Conservation (phyloP, 2,329 filamentous ascomycete species). For the Aspergillus sp. region DNA sequence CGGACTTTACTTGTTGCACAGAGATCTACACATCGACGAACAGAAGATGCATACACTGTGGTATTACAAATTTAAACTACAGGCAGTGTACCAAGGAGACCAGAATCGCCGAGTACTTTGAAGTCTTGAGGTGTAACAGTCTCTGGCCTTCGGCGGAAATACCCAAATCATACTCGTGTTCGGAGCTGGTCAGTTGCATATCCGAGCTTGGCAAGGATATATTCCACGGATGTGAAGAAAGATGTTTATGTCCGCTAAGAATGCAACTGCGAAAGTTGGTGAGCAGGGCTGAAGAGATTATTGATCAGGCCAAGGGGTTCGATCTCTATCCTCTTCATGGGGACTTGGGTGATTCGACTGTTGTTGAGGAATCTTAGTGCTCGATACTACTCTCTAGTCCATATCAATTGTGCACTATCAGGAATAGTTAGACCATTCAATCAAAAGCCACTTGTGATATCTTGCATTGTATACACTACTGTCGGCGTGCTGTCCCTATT, state of each 20-base stretch:
- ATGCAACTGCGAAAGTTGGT: background rate
- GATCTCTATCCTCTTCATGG: background rate
- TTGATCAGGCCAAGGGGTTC: background rate
- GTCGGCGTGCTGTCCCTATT: too few relatives aligned
- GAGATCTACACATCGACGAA: background rate
- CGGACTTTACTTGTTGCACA: background rate
- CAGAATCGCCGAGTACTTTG: conserved; percentile 2
- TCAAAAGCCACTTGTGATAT: too few relatives aligned
- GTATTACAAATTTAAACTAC: background rate
- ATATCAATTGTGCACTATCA: too few relatives aligned
- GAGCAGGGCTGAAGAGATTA: background rate
- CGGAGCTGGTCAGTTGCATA: background rate
- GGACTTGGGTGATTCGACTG: background rate
- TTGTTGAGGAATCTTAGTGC: too few relatives aligned
- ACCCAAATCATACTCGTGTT: background rate
- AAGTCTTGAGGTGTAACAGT: background rate
- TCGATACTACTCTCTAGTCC: too few relatives aligned
- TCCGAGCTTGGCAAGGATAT: background rate
- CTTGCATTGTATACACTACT: too few relatives aligned
- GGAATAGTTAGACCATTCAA: too few relatives aligned
- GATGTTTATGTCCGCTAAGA: background rate
- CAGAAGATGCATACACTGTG: conserved; percentile 1
- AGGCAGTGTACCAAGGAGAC: conserved; percentile 1
- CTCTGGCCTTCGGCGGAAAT: conserved; percentile 2
- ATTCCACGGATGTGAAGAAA: background rate